Evolutionary conservation across 2,329 filamentous ascomycete genomes (phyloP), one percentile per base, ranked within the genome.

Genomic region (Didymella pinodella): DNA sequence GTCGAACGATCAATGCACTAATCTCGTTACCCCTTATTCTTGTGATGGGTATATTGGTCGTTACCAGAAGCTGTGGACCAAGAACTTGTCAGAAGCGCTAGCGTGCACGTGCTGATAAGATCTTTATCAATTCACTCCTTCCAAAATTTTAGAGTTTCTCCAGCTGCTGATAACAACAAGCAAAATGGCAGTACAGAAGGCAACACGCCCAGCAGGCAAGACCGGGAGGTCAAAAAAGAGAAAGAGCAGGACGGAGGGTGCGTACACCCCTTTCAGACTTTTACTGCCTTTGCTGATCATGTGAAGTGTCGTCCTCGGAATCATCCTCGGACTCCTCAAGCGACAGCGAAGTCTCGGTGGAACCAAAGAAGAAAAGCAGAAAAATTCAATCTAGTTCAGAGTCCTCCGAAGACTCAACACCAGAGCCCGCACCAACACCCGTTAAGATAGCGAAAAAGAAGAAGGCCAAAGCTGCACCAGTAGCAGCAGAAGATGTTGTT

Each of bases 241-340:
- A 41, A 72, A 70, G 52, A 67, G 65, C 4, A 63, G 73, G n/a
- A 74, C 71, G 8, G 69, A 73, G 40, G 65, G 73, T 73, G 54
- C 7, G 52, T 22, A 11, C 25, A 5, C 11, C n/a, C 3, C 14
- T 7, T 31, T 28, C 3, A 7, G 29, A 11, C 8, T 14, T 6
- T 31, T 11, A 12, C 16, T 18, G 14, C 38, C 32, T 40, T 26
- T 29, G 47, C 59, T 70, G 47, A 73, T 49, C 22, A 46, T 25
- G 10, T 38, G 59, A 66, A 65, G 64, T 72, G 20, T 76, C 73
- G 16, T 75, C 73, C 28, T 71, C 70, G 63, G 54, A 73, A 46
- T 69, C 57, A 36, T 75, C 73, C 25, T 71, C 70, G 64, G 54
- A 73, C 45, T 69, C 57, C 40, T 62, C 62, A 11, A 66, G 69